Evolutionary conservation across 2,329 filamentous ascomycete species (phyloP), one percentile per base, ranked within the genome.

Genomic region (Ophiostoma himal-ulmi): DNA sequence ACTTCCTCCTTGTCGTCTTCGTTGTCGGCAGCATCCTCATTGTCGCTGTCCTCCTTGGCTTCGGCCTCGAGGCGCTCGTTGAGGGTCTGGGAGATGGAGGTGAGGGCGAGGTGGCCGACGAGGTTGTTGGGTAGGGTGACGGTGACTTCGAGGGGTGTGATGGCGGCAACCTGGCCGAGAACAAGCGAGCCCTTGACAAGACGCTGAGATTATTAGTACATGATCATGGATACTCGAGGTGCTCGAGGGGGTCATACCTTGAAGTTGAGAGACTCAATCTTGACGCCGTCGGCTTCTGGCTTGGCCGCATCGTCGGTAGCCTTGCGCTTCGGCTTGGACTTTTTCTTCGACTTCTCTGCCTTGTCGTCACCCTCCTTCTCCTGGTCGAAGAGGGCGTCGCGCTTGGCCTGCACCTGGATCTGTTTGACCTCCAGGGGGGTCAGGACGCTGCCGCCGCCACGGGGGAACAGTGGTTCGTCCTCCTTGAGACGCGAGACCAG

Each of bases 341-440:
- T 87, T 78, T 81, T 89, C 78, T 85, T 87, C 68, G 76, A 76
- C 75, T 80, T 81, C 14, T 79, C 78, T 60, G 76, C 73, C 70
- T 82, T 82, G 72, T 85, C 83, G 37, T 80, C 77, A 70, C 84
- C 83, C 68, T 82, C 81, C 67, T 86, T 87, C 75, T 90, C 86
- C 75, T 96, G 90, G 80, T 98, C 95, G 78, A 94, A 95, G 54
- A 96, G 83, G 57, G 94, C 95, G 83, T 99, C 95, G 75, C 91
- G 89, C 77, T 91, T 95, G 65, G 95, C 95, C 80, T 98, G 91
- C 71, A 96, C 90, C 76, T 95, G 91, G 73, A 99, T 98, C 80
- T 98, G 93, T 82, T 97, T 97, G 78, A 96, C 91, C 79, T 99
- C 95, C 68, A 99, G 83, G 26, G 95, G 94, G 1, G 95, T 97